phyloP scores from a whole-genome alignment of 2,329 filamentous ascomycete genomes.

The Aspergillus sojae region DNA sequence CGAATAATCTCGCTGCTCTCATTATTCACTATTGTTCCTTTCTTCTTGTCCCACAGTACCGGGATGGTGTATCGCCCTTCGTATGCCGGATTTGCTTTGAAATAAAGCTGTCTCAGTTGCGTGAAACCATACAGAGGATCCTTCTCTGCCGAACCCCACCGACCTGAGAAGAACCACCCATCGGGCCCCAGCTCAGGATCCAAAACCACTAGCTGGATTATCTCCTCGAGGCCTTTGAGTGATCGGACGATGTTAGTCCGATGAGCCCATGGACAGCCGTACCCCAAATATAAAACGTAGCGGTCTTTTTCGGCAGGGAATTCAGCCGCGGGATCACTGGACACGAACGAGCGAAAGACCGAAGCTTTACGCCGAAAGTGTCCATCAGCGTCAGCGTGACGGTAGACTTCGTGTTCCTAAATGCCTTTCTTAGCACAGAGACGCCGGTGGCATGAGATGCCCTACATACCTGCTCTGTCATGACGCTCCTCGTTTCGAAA shows the following conservation, averaged over 20 bases:
- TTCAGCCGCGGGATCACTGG: slow-evolving; percentile 51
- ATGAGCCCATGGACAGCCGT: slow-evolving; percentile 66
- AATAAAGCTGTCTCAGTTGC: slow-evolving; percentile 74
- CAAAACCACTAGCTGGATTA: slow-evolving; percentile 53
- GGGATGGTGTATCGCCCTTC: slow-evolving; percentile 79
- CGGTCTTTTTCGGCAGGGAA: slow-evolving; percentile 63
- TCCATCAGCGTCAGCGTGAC: slow-evolving; percentile 49
- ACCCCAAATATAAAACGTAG: slow-evolving; percentile 64
- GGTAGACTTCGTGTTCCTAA: slow-evolving; percentile 29
- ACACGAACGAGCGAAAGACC: slow-evolving; percentile 60
- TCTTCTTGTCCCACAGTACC: slow-evolving; percentile 77
- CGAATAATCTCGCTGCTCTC: slow-evolving; percentile 86
- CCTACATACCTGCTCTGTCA: slow-evolving; percentile 16
- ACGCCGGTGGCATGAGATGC: not conserved
- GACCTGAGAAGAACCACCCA: slow-evolving; percentile 77
- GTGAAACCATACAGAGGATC: slow-evolving; percentile 73
- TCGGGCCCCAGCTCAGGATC: slow-evolving; percentile 41
- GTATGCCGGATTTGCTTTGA: slow-evolving; percentile 69
- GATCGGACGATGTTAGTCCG: slow-evolving; percentile 50
- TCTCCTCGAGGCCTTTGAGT: slow-evolving; percentile 54
- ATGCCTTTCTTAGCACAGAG: not conserved
- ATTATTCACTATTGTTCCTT: slow-evolving; percentile 77
- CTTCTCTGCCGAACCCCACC: slow-evolving; percentile 59
- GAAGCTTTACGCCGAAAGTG: slow-evolving; percentile 58
- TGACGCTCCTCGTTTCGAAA: not conserved